Conservation (phyloP, 768 basidiomycete species). For the Hericium erinaceus region DNA sequence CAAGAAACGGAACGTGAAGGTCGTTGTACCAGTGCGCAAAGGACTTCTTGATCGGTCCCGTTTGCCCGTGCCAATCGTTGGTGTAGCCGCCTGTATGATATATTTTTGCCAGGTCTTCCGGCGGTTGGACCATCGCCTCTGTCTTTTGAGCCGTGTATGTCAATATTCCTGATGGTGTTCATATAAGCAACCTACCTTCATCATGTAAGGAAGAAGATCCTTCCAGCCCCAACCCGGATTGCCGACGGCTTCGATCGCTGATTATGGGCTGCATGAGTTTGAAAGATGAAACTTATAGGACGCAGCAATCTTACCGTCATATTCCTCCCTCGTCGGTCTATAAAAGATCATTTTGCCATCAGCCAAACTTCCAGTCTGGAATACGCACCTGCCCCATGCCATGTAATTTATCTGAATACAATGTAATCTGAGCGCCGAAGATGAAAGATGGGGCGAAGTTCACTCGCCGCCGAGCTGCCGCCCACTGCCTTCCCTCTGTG, state of each 20-base stretch:
- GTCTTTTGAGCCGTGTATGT: neutral
- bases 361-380: no score
- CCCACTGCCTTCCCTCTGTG: neutral
- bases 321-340: neutral
- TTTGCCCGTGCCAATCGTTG: neutral
- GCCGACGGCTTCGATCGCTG: neutral
- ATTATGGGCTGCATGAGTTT: neutral
- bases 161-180: neutral
- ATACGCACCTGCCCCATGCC: neutral
- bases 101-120: neutral
- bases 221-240: neutral
- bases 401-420: neutral
- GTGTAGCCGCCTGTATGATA: neutral
- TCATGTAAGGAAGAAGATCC: neutral
- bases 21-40: neutral
- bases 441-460: no score
- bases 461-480: neutral
- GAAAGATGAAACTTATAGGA: neutral
- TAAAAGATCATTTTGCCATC: neutral
- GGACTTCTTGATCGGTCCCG: neutral
- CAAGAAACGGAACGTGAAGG: neutral
- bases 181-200: neutral
- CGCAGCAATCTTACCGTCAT: neutral
- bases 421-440: neutral
- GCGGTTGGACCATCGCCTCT: neutral